Percentiles rank a stretch among this genome's conserved stretches.
Evolutionary conservation across 768 basidiomycete genomes (phyloP).

Genomic region (Agrocybe pediades): DNA sequence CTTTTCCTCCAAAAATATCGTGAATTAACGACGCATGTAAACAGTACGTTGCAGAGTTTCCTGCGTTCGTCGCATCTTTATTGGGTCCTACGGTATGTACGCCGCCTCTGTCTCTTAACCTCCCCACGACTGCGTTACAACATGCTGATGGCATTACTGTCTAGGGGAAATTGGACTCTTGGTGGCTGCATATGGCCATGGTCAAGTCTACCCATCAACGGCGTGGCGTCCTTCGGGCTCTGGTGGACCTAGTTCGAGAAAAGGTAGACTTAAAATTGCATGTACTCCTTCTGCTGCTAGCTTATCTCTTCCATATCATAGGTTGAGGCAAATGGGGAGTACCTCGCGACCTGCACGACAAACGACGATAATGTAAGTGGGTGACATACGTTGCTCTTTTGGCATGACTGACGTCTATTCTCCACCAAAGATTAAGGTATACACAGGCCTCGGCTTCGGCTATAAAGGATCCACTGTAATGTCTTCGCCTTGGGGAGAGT

Average conservation of each 20-base stretch:
- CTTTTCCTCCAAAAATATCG: background rate
- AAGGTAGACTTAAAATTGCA: conserved; percentile 16
- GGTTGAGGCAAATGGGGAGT: conserved; percentile 16
- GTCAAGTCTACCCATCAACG: conserved; percentile 27
- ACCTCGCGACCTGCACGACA: conserved; percentile 20
- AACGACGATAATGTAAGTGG: conserved; percentile 21
- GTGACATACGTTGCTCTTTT: background rate
- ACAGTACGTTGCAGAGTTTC: background rate
- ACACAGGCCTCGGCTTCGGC: conserved; percentile 21
- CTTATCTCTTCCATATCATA: background rate
- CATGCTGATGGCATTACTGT: background rate
- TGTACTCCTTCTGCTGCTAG: background rate
- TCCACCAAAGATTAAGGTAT: conserved; percentile 23
- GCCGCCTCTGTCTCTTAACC: background rate
- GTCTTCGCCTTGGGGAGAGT: conserved; percentile 27
- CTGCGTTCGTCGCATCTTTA: background rate
- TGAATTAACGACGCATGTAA: background rate
- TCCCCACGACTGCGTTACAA: no score
- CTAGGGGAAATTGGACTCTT: conserved; percentile 27
- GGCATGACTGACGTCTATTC: background rate
- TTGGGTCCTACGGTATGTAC: background rate
- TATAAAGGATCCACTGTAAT: conserved; percentile 22
- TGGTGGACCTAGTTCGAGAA: conserved; percentile 27
- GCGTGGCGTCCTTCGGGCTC: conserved; percentile 22
- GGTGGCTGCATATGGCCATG: conserved; percentile 30